Conservation (phyloP, 2,329 filamentous ascomycete species). For the Scedosporium minutisporum region DNA sequence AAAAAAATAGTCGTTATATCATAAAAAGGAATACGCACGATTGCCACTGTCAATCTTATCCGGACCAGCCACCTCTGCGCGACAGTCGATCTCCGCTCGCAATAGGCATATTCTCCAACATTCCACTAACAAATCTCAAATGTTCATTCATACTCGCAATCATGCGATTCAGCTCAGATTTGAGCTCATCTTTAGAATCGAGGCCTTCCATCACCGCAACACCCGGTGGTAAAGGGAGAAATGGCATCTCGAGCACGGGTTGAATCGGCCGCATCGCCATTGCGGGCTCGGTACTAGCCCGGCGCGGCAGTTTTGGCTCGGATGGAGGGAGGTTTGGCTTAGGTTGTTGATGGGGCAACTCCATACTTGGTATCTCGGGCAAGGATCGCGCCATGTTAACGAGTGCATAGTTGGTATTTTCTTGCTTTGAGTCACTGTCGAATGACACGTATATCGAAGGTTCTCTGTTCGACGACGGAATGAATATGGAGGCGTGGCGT, state of each 20-base stretch:
- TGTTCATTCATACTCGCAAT: constrained; percentile 39
- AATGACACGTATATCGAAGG: constrained; percentile 53
- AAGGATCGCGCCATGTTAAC: constrained; percentile 11
- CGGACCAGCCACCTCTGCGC: neutral
- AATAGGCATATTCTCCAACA: constrained; percentile 30
- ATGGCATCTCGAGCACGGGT: constrained; percentile 17
- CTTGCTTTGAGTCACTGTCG: constrained; percentile 32
- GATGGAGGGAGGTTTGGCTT: neutral
- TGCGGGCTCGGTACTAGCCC: neutral
- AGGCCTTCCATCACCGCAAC: constrained; percentile 44
- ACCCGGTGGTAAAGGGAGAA: constrained; percentile 34
- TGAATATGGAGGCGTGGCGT: constrained; percentile 47
- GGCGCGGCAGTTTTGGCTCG: constrained; percentile 2
- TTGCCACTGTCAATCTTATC: neutral
- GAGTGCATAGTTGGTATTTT: constrained; percentile 27
- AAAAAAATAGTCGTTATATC: neutral
- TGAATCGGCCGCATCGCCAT: neutral
- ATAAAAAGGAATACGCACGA: neutral
- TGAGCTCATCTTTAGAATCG: constrained; percentile 39
- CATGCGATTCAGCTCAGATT: constrained; percentile 40
- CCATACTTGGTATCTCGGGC: neutral
- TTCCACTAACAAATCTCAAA: constrained; percentile 33
- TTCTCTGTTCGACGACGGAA: constrained; percentile 33
- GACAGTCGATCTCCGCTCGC: constrained; percentile 12
- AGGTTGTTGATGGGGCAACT: neutral